Evolutionary conservation across 345 rosid species (phyloP), one percentile per base, ranked within the genome.

Genomic region (Eucalyptus coolabah): DNA sequence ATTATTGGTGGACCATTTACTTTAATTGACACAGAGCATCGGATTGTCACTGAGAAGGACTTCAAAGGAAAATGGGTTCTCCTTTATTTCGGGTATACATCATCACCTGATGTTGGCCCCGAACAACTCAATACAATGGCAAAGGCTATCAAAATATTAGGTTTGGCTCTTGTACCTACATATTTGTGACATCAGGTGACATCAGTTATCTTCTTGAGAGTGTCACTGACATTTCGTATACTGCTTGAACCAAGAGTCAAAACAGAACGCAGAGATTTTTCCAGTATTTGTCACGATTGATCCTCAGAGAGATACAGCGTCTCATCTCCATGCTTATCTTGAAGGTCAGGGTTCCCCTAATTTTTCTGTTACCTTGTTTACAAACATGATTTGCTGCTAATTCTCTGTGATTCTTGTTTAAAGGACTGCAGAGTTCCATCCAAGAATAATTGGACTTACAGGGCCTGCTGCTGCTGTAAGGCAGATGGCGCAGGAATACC

Each of bases 101-200:
- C 93, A 89, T 96, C 99, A 50, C 99, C 99, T 51, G 99, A 96
- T 95, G 92, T 94, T 89, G 98, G 99, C 54, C 99, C 98, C 1
- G 98, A 95, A 87, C 98, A 98, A 89, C 83, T 96, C 40, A 91
- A 90, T 89, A 92, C 94, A 87, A 92, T 98, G 93, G 94, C 97
- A 54, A 93, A 93, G 91, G 95, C 98, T 51, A 88, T 95, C 86
- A 94, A 94, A 88, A 90, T 54, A 86, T 86, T 97, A 94, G 99
- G 99, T 98, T 88, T 91, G 92, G 24, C 88, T 88, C 87, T 90
- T 90, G 89, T 50, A 86, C 89, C 51, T 45, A 63, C 45, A 63
- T 50, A 53, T 87, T 69, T 53, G 7, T 77, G 32, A 19, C 65
- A 34, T 69, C 63, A 67, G 47, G 7, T 77, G 32, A 19, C 65